phyloP scores from a whole-genome alignment of 2,329 filamentous ascomycete species.

The Amylocarpus encephaloides region DNA sequence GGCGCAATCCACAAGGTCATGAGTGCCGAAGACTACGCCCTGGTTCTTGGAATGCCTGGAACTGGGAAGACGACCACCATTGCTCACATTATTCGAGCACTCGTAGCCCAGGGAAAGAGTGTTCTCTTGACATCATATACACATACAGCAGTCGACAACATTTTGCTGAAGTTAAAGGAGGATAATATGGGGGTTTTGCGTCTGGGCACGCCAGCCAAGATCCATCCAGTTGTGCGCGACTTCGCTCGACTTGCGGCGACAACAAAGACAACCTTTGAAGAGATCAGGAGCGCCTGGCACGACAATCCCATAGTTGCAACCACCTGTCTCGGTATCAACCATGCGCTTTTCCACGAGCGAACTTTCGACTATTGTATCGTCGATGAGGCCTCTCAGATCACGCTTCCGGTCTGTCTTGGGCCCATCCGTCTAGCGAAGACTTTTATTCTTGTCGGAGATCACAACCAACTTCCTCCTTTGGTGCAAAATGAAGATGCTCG shows the following conservation, averaged over 20 bases:
- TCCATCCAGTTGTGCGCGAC: conserved; percentile 79
- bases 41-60: conserved; percentile 97
- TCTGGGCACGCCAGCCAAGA: conserved; percentile 77
- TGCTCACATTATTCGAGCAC: conserved; percentile 87
- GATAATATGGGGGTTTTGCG: conserved; percentile 74
- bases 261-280: conserved; percentile 70
- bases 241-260: conserved; percentile 76
- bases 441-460: conserved; percentile 93
- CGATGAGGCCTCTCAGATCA: conserved; percentile 96
- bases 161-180: conserved; percentile 80
- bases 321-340: conserved; percentile 87
- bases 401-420: conserved; percentile 85
- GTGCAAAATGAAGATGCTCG: conserved; percentile 88
- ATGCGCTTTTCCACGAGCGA: conserved; percentile 79
- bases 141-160: conserved; percentile 97
- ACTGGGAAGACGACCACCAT: conserved; percentile 99
- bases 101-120: conserved; percentile 84
- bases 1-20: conserved; percentile 90
- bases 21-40: conserved; percentile 87
- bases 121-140: conserved; percentile 93
- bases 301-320: conserved; percentile 86
- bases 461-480: conserved; percentile 89
- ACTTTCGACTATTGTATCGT: conserved; percentile 98
- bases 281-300: conserved; percentile 78
- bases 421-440: conserved; percentile 88